These are phyloP conservation scores for Shiraia bambusicola DNA, from an alignment of 2,329 filamentous ascomycete species.

Conservation along the genomic window DNA sequence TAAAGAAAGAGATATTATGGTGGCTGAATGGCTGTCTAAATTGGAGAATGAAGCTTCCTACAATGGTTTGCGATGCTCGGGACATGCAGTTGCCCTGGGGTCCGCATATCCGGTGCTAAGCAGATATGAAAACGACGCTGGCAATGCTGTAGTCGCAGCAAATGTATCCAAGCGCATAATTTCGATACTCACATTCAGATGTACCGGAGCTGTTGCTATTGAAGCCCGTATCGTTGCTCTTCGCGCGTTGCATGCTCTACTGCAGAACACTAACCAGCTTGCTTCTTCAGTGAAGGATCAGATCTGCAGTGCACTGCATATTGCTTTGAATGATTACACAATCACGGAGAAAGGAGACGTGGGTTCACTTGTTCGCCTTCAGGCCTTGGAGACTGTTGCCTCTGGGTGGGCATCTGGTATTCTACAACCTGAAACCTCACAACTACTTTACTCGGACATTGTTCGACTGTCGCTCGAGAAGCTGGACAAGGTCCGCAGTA, in stretches of 20 bases:
- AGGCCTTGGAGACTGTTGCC: slow-evolving; percentile 71
- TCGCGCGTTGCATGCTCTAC: slow-evolving; percentile 42
- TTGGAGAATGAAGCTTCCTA: slow-evolving; percentile 43
- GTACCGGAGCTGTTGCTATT: slow-evolving; percentile 42
- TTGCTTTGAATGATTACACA: slow-evolving; percentile 80
- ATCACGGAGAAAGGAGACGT: slow-evolving; percentile 87
- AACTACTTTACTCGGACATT: slow-evolving; percentile 43
- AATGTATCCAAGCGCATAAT: slow-evolving; percentile 32
- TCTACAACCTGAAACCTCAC: slow-evolving; percentile 15
- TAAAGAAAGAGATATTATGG: slow-evolving; percentile 14
- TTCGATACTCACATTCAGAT: slow-evolving; percentile 39
- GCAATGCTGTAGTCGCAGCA: neutral
- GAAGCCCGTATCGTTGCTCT: slow-evolving; percentile 50
- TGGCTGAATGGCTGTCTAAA: slow-evolving; percentile 32
- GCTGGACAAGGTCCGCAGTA: slow-evolving; percentile 74
- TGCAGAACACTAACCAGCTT: slow-evolving; percentile 15
- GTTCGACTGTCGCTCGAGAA: slow-evolving; percentile 82
- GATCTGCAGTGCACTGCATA: slow-evolving; percentile 35
- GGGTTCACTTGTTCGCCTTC: slow-evolving; percentile 79
- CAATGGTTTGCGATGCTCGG: slow-evolving; percentile 44
- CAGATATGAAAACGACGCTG: neutral
- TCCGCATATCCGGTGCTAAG: slow-evolving; percentile 35
- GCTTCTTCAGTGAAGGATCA: slow-evolving; percentile 20
- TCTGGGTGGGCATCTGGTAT: slow-evolving; percentile 33
- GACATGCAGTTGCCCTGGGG: slow-evolving; percentile 49